Percentiles rank a stretch among this genome's conserved stretches.
These are phyloP conservation scores for Steccherinum ochraceum DNA, from an alignment of 768 basidiomycete genomes.

Conservation along the genomic window DNA sequence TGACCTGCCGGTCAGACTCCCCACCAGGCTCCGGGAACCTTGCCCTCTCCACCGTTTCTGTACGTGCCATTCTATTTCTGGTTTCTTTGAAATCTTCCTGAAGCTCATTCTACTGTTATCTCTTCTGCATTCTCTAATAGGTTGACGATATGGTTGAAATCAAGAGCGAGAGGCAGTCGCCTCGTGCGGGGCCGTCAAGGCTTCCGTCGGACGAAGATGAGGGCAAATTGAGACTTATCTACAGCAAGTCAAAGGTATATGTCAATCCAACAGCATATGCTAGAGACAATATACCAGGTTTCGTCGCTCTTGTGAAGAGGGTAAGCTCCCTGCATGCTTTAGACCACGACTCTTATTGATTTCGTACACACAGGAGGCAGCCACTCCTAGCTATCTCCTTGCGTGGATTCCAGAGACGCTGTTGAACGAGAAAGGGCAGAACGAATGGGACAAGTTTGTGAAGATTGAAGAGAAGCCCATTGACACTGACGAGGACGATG, in stretches of 20 bases:
- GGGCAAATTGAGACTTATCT: slow-evolving; percentile 66
- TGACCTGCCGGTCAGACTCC: background rate
- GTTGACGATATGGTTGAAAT: slow-evolving; percentile 27
- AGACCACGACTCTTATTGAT: no score
- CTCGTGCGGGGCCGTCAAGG: slow-evolving; percentile 2
- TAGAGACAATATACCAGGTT: slow-evolving; percentile 91
- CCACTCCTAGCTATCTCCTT: slow-evolving; percentile 71
- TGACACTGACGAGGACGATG: slow-evolving; percentile 65
- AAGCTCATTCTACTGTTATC: background rate
- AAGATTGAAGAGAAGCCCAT: slow-evolving; percentile 67
- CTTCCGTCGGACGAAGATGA: slow-evolving; percentile 25
- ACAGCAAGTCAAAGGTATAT: slow-evolving; percentile 92
- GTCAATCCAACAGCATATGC: slow-evolving; percentile 91
- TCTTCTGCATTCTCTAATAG: slow-evolving; percentile 6
- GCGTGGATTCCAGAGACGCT: slow-evolving; percentile 92
- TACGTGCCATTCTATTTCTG: no score
- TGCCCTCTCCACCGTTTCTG: background rate
- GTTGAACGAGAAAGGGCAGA: slow-evolving; percentile 72
- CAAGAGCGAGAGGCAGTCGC: slow-evolving; percentile 10
- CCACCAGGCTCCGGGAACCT: background rate
- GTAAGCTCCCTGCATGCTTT: slow-evolving; percentile 38
- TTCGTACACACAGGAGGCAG: slow-evolving; percentile 48
- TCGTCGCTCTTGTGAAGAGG: slow-evolving; percentile 85
- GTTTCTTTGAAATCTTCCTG: no score
- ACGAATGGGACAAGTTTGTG: slow-evolving; percentile 88